Base-by-base conservation (phyloP, 1,284 basidiomycete genomes). In the Malassezia cuniculi region DNA sequence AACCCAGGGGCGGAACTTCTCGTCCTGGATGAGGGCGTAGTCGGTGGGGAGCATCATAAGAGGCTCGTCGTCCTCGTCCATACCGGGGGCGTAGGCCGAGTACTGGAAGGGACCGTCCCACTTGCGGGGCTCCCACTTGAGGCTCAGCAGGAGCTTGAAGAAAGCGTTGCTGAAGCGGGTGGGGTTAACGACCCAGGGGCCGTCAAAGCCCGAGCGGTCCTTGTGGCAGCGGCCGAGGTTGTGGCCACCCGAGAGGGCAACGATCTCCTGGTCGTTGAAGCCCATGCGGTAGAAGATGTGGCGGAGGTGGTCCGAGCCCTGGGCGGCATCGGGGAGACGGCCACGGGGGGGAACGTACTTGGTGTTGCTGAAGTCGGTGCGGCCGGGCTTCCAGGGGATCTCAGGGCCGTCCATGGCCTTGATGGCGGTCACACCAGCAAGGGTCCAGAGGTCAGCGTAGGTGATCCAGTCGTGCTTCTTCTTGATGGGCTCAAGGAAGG, bases 141-240 rank as follows among this genome's bases (percentile, higher is more conserved):
- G 85, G 58, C 82, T 76, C 55, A 87, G 76, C 41, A 95, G 75
- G 26, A 90, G 76, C 60, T 79, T 80, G 77, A 74, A 95, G 74
- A 77, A 94, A 66, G 86, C 82, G 71, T 94, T 94, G 32, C 81
- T 81, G 68, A 94, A 71, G 10, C 81, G 82, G 11, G 76, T 84
- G 7, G 84, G 84, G n/a, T 50, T 47, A 35, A 51, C 45, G 14
- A 48, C 52, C 62, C 62, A 66, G 8, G 62, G 60, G 8, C 62
- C 60, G 6, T 63, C 57, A 43, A 64, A 64, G 25, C 63, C 66
- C 5, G 66, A 68, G 39, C 63, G 58, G 48, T 67, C 76, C 45
- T 71, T 52, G 74, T 95, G 90, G 75, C 86, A 90, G 66, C 90
- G 82, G 29, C 89, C 89, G 34, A 95, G 78, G 48, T 86, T 86